A percentile compares a stretch with the other conserved stretches of the same genome.
phyloP scores from a whole-genome alignment of 768 basidiomycete species.

The Peribolospora baueri region DNA sequence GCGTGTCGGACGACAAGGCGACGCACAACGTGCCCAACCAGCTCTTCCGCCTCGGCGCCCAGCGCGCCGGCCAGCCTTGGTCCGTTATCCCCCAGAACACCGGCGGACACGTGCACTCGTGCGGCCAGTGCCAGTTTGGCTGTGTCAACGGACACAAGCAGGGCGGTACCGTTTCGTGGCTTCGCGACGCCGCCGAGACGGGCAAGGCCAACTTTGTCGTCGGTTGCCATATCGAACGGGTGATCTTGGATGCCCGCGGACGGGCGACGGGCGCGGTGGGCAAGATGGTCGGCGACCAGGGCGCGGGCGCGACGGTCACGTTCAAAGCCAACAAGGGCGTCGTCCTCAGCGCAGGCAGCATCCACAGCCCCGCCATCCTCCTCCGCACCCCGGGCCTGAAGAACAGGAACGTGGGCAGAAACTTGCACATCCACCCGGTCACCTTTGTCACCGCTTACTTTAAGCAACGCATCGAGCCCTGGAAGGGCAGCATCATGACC shows the following conservation, averaged over 20 bases:
- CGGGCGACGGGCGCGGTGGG: constrained; percentile 7
- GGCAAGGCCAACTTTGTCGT: constrained; percentile 8
- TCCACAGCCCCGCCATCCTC: constrained; percentile 15
- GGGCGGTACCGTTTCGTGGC: constrained; percentile 8
- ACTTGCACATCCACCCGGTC: constrained; percentile 16
- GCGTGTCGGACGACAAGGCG: constrained; percentile 9
- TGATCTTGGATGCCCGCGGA: constrained; percentile 6
- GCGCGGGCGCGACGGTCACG: constrained; percentile 4
- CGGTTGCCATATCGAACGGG: constrained; percentile 6
- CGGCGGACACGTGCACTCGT: constrained; percentile 7
- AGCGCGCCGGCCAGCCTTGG: neutral
- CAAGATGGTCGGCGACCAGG: constrained; percentile 4
- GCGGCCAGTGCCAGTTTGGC: constrained; percentile 12
- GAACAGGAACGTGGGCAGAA: constrained; percentile 15
- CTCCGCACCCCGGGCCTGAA: constrained; percentile 12
- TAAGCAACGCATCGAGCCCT: constrained; percentile 12
- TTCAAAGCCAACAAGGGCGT: constrained; percentile 7
- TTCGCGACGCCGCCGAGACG: constrained; percentile 8
- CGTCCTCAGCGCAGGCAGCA: constrained; percentile 13
- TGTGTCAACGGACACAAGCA: constrained; percentile 11
- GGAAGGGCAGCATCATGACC: constrained; percentile 17
- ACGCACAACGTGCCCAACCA: constrained; percentile 10
- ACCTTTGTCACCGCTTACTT: constrained; percentile 11
- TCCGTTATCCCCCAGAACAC: constrained; percentile 9
- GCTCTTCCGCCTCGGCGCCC: constrained; percentile 2